phyloP scores from a whole-genome alignment of 805 yeast genomes.

The Crinitomyces ghanaensis region DNA sequence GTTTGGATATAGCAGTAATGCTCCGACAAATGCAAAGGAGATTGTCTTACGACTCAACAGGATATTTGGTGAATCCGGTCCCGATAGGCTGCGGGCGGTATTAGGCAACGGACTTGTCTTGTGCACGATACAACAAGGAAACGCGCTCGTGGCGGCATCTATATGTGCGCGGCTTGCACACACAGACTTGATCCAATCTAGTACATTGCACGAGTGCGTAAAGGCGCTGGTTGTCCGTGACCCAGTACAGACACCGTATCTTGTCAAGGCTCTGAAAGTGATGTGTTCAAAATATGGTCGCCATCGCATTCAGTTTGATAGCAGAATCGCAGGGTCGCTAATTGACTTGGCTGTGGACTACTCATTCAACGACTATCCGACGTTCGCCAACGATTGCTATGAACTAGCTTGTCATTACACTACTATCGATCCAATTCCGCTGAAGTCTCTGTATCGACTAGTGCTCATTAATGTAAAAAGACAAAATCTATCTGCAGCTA shows the following conservation, averaged over 20 bases:
- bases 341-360: conserved; percentile 5
- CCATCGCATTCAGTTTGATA: conserved; percentile 2
- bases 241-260: conserved; percentile 2
- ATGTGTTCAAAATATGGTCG: conserved; percentile 1
- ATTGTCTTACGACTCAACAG: no score
- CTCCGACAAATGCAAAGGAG: no score
- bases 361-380: conserved; percentile 6
- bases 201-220: conserved; percentile 5
- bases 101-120: no score
- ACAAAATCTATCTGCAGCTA: conserved; percentile 5
- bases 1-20: no score
- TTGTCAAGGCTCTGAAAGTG: conserved; percentile 6
- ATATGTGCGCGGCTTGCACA: no score
- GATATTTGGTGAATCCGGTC: no score
- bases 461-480: conserved; percentile 6
- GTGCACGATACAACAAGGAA: no score
- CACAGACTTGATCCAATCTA: no score
- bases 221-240: conserved; percentile 6
- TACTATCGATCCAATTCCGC: conserved; percentile 8
- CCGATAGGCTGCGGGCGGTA: no score
- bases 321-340: conserved; percentile 4
- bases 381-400: conserved; percentile 8
- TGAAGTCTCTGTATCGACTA: conserved; percentile 3
- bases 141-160: no score
- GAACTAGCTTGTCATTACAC: conserved; percentile 1